Conservation (phyloP, 768 basidiomycete genomes). For the Boletus reticuloceps region DNA sequence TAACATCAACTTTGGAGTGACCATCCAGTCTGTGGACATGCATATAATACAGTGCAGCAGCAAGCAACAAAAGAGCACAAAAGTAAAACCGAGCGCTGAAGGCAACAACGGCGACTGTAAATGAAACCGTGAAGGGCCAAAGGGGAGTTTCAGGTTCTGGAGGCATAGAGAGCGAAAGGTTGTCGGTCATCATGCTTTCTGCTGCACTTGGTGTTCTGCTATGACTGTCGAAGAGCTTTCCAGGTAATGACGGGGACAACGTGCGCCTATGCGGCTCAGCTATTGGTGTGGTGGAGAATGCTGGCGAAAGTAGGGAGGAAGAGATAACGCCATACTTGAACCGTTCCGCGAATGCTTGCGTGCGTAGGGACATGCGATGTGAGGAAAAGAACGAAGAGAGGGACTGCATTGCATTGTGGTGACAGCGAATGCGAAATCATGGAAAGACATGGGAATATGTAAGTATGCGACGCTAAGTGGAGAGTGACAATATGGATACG, state of each 20-base stretch:
- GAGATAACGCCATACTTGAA: conserved; percentile 87
- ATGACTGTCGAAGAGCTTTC: conserved; percentile 37
- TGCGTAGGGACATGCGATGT: conserved; percentile 32
- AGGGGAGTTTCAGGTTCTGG: conserved; percentile 36
- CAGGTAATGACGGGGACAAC: conserved; percentile 42
- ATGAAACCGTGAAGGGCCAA: conserved; percentile 39
- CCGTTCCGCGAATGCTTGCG: conserved; percentile 63
- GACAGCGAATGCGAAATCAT: conserved; percentile 3
- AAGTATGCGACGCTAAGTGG: conserved; percentile 6
- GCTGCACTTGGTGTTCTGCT: conserved; percentile 44
- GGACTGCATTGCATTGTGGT: conserved; percentile 30
- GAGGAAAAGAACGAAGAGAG: conserved; percentile 37
- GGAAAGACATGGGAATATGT: background rate
- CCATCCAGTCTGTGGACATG: conserved; percentile 35
- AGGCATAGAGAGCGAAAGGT: conserved; percentile 24
- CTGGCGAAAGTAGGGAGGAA: conserved; percentile 66
- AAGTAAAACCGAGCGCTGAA: conserved; percentile 44
- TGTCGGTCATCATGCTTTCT: conserved; percentile 23
- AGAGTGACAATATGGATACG: conserved; percentile 11
- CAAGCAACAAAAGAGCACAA: conserved; percentile 38
- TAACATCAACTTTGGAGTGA: conserved; percentile 42
- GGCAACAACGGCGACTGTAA: conserved; percentile 39
- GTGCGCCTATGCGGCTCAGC: conserved; percentile 31
- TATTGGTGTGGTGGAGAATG: conserved; percentile 44
- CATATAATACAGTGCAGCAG: conserved; percentile 38